These are phyloP conservation scores for Dimocarpus longan DNA, from an alignment of 345 rosid genomes.

Conservation along the genomic window DNA sequence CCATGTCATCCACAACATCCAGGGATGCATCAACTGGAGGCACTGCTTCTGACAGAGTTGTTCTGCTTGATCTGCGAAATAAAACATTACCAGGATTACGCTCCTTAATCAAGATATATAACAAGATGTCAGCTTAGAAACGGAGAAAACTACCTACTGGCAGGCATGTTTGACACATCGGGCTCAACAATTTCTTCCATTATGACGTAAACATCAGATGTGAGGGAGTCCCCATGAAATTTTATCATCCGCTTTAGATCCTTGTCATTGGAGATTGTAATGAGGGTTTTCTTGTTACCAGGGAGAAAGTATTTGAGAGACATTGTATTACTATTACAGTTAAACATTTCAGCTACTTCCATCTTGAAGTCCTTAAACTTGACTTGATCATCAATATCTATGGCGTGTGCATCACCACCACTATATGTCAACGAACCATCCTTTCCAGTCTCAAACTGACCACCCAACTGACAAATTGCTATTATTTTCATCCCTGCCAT, in stretches of 20 bases:
- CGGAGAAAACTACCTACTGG: conserved; percentile 65
- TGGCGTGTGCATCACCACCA: conserved; percentile 75
- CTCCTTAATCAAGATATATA: conserved; percentile 7
- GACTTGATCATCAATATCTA: conserved; percentile 58
- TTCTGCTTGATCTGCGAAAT: conserved; percentile 78
- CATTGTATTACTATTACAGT: conserved; percentile 40
- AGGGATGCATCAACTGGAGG: conserved; percentile 43
- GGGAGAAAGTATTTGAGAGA: conserved; percentile 87
- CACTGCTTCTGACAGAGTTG: conserved; percentile 76
- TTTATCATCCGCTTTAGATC: conserved; percentile 65
- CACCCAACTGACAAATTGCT: conserved; percentile 72
- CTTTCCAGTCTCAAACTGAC: conserved; percentile 50
- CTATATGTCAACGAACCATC: conserved; percentile 53
- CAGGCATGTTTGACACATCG: conserved; percentile 77
- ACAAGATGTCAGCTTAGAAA: conserved; percentile 18
- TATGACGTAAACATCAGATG: conserved; percentile 62
- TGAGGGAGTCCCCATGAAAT: conserved; percentile 58
- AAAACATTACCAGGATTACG: conserved; percentile 23
- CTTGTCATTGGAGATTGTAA: conserved; percentile 71
- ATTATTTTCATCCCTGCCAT: conserved; percentile 70
- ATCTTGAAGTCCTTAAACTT: conserved; percentile 57
- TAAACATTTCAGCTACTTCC: conserved; percentile 72
- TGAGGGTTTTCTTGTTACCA: conserved; percentile 77
- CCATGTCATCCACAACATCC: conserved; percentile 38
- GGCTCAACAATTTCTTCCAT: conserved; percentile 58